phyloP scores from a whole-genome alignment of 2,329 filamentous ascomycete genomes.

The Aspergillus fischeri region DNA sequence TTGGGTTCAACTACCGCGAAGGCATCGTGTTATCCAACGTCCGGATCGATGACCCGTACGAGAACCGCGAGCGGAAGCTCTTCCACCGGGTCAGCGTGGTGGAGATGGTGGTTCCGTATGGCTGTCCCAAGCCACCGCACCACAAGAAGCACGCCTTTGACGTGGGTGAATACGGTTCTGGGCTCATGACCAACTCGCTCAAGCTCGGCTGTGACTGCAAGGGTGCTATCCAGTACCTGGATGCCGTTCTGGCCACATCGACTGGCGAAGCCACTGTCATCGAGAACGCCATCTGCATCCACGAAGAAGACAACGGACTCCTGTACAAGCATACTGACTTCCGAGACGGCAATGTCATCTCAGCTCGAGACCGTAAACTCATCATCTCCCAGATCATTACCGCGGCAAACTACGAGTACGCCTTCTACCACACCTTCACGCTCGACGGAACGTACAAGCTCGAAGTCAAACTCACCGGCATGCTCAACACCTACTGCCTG shows the following conservation, averaged over 20 bases:
- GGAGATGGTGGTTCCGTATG: slow-evolving; percentile 21
- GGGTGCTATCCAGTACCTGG: slow-evolving; percentile 27
- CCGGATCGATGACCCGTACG: slow-evolving; percentile 23
- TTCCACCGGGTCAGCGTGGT: slow-evolving; percentile 29
- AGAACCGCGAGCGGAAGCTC: slow-evolving; percentile 25
- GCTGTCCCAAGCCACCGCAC: slow-evolving; percentile 23
- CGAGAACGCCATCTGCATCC: slow-evolving; percentile 25
- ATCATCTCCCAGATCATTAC: slow-evolving; percentile 88
- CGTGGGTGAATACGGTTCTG: slow-evolving; percentile 25
- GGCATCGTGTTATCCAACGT: slow-evolving; percentile 54
- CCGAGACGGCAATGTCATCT: slow-evolving; percentile 77
- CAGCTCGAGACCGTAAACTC: slow-evolving; percentile 78
- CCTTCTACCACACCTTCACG: slow-evolving; percentile 78
- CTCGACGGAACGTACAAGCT: slow-evolving; percentile 87
- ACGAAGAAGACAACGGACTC: slow-evolving; percentile 28
- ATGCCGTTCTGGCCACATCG: slow-evolving; percentile 22
- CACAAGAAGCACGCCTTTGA: slow-evolving; percentile 29
- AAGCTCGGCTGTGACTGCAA: slow-evolving; percentile 28
- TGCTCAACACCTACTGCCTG: slow-evolving; percentile 84
- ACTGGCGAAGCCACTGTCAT: slow-evolving; percentile 18
- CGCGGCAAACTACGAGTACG: slow-evolving; percentile 91
- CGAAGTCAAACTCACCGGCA: slow-evolving; percentile 83
- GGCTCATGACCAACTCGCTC: slow-evolving; percentile 26
- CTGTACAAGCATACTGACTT: slow-evolving; percentile 79
- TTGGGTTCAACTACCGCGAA: slow-evolving; percentile 50